Evolutionary conservation across 257 asterid species (phyloP).

Genomic region (Forsythia suspensa): DNA sequence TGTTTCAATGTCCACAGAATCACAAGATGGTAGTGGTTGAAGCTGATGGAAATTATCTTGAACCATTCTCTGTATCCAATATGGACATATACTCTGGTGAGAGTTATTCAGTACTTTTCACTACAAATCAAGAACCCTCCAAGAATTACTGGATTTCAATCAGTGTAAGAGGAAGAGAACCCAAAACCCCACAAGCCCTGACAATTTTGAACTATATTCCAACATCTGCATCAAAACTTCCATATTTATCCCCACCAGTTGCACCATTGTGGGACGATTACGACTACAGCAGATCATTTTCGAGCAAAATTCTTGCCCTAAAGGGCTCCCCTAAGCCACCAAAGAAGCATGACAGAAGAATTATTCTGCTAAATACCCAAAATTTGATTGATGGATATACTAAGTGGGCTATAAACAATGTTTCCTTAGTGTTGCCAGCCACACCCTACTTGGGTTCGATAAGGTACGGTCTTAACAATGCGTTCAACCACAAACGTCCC

Average conservation of each 20-base stretch:
- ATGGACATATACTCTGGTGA: conserved; percentile 86
- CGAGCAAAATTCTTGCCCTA: conserved; percentile 40
- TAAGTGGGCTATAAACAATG: conserved; percentile 79
- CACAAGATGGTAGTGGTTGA: conserved; percentile 77
- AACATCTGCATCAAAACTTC: conserved; percentile 39
- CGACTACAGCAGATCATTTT: conserved; percentile 49
- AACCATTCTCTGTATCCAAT: conserved; percentile 55
- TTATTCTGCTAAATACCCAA: conserved; percentile 65
- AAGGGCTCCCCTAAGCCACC: conserved; percentile 57
- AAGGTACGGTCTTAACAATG: conserved; percentile 29
- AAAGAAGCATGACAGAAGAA: conserved; percentile 24
- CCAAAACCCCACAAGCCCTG: conserved; percentile 72
- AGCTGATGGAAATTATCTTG: conserved; percentile 84
- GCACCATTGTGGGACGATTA: conserved; percentile 74
- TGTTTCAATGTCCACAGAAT: conserved; percentile 31
- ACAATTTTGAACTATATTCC: conserved; percentile 63
- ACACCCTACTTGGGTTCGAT: conserved; percentile 80
- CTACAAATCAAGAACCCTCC: conserved; percentile 54
- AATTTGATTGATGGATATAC: conserved; percentile 54
- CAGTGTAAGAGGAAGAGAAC: conserved; percentile 65
- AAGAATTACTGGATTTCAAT: conserved; percentile 65
- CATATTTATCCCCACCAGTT: conserved; percentile 50
- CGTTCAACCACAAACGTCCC: conserved; percentile 47
- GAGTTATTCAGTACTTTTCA: conserved; percentile 68
- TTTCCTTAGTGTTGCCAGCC: conserved; percentile 55